Evolutionary conservation across 352 stramenopile genomes (phyloP), one percentile per base, ranked within the genome.

Genomic region (Globisporangium sylvaticum): DNA sequence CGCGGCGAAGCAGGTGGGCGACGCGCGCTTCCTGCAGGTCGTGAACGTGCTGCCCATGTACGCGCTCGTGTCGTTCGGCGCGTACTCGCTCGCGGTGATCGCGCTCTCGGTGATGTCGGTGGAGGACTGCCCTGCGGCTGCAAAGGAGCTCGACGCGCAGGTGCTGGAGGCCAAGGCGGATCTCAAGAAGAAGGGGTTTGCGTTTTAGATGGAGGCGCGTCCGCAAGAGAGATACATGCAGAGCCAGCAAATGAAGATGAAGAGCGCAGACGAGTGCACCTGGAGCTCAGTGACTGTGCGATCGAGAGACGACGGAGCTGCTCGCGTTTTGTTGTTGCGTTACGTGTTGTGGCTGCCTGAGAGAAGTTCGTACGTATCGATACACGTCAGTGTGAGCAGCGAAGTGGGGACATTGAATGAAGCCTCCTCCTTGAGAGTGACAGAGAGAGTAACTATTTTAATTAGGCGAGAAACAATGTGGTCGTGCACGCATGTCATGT

Each of bases 91-190:
- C 57, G 82, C 67, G 8, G 65, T 79, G 29, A 91, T 92, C 65
- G 81, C 74, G 46, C 66, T 90, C 55, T 89, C 79, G 12, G 81
- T 92, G 39, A 90, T 91, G 82, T 68, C 78, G 0, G 76, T 92
- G 25, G 77, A 87, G 27, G 84, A 92, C 64, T 90, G 86, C 42
- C 81, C 81, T 24, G 79, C 88, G 25, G 81, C 83, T 4, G 57
- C 84, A 9, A 91, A 88, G 67, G 84, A 92, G 63, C 74, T 92
- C 4, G 82, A 92, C 62, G 70, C 65, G 22, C 79, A 92, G 73
- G 82, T 90, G 15, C 48, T 84, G 18, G 81, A 89, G 58, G 84
- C 81, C 29, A 90, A 90, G 64, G 72, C 73, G 3, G 84, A 92
- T 27, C 73, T 92, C 10, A 64, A 71, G 24, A 84, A 82, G 65